phyloP scores from a whole-genome alignment of 257 asterid species.

The Primulina huaijiensis region DNA sequence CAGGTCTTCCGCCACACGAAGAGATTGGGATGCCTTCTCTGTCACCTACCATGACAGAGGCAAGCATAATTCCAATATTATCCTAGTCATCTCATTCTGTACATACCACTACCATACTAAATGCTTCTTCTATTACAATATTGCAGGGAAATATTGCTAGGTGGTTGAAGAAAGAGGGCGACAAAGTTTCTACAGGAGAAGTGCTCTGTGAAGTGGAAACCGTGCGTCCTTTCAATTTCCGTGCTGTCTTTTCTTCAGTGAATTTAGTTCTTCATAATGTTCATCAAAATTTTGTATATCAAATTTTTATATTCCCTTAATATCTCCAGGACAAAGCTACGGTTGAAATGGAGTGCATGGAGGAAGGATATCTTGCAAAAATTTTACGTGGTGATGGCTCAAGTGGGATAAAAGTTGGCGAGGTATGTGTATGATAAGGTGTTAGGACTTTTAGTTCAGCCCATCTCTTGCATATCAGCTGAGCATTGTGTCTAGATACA shows the following conservation, averaged over 20 bases:
- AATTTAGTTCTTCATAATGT: conserved; percentile 9
- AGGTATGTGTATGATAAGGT: conserved; percentile 51
- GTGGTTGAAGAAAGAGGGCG: conserved; percentile 99
- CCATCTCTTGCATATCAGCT: conserved; percentile 17
- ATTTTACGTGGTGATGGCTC: conserved; percentile 85
- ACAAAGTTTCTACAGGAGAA: conserved; percentile 88
- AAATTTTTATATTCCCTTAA: conserved; percentile 10
- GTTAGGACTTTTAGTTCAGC: conserved; percentile 1
- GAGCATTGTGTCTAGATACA: conserved; percentile 3
- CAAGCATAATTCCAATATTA: conserved; percentile 28
- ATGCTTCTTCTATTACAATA: conserved; percentile 22
- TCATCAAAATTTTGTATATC: conserved; percentile 22
- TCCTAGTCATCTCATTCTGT: conserved; percentile 19
- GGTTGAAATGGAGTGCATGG: conserved; percentile 99
- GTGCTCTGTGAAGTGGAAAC: conserved; percentile 99
- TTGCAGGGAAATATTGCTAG: conserved; percentile 92
- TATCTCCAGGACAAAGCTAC: conserved; percentile 87
- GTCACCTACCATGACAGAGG: conserved; percentile 99
- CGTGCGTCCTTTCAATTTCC: conserved; percentile 42
- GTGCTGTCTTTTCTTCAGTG: conserved; percentile 20
- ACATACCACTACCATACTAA: conserved; percentile 21
- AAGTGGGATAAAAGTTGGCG: conserved; percentile 94
- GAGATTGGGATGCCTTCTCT: conserved; percentile 99
- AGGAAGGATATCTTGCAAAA: conserved; percentile 96
- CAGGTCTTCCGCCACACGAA: conserved; percentile 95